Conservation (phyloP, 225 moss, liverwort and hornwort genomes). For the Pleurozium schreberi region DNA sequence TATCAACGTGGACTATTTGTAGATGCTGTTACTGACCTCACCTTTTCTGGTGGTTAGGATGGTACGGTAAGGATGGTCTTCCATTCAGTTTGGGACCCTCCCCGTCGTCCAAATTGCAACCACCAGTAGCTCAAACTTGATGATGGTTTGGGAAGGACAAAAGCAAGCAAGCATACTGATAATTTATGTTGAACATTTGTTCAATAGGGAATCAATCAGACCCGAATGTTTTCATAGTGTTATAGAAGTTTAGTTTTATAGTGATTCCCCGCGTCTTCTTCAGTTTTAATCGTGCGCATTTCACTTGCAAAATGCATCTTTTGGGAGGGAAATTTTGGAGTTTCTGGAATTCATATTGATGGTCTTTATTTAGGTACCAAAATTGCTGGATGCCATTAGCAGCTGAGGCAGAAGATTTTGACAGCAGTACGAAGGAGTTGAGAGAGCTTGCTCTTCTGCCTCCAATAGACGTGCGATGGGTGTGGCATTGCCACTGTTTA, state of each 20-base stretch:
- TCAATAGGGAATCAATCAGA: too few relatives aligned
- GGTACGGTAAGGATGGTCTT: background rate
- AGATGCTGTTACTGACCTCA: background rate
- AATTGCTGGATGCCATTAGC: conserved; percentile 83
- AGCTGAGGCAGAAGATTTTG: conserved; percentile 16
- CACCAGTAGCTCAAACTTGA: background rate
- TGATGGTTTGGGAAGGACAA: background rate
- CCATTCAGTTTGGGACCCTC: background rate
- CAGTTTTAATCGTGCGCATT: too few relatives aligned
- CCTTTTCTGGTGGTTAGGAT: background rate
- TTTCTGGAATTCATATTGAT: background rate
- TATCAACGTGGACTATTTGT: too few relatives aligned
- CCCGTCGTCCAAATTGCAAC: background rate
- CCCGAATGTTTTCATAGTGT: background rate
- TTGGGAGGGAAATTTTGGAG: background rate
- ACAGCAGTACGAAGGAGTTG: background rate
- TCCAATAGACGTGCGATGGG: conserved; percentile 80
- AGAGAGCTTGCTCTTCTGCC: conserved; percentile 43
- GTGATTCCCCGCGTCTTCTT: background rate
- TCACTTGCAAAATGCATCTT: background rate
- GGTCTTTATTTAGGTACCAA: conserved; percentile 34
- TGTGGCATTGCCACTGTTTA: conserved; percentile 96
- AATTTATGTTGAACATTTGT: background rate
- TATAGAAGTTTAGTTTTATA: background rate
- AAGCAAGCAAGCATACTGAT: background rate